Evolutionary conservation across 495 filamentous ascomycete genomes (phyloP), one percentile per base, ranked within the genome.

Genomic region (Amniculicola lignicola): DNA sequence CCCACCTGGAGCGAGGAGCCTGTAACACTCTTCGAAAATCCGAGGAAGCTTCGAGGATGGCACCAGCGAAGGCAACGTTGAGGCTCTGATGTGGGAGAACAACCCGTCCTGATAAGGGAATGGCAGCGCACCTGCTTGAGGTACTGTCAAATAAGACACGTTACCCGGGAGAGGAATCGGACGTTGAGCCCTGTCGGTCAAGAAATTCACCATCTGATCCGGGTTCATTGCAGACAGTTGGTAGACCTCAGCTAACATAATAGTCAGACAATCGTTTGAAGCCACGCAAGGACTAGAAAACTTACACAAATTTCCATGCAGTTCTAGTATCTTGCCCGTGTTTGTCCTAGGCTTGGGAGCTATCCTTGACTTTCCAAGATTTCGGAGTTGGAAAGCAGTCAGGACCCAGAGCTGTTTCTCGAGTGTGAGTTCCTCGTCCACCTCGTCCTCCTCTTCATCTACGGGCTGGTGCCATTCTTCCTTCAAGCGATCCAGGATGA

Each of bases 391-490:
- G 25, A 68, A 59, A 9, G 63, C 66, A 21, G 66, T 66, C 35
- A 68, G 38, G 4, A 64, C 63, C 66, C 66, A 68, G 15, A 68
- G 63, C 27, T 61, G 59, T 46, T 65, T 66, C 41, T 68, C 66
- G 5, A 68, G 42, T 18, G 25, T 37, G 35, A 60, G 16, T 31
- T 67, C 65, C 5, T 61, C 50, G 25, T 50, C 45, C 35, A 65
- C 65, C 5, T 61, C 50, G 25, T 50, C 45, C 25, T 25, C 37
- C 19, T 51, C 53, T 33, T 67, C 65, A 24, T 67, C 62, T n/a
- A 35, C 38, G 4, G 55, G 54, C 9, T 61, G 48, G 14, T 59
- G 18, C 66, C 63, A 61, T 24, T 66, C 66, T 46, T 66, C 63
- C 29, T 59, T 61, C 11, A 68, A 41, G 14, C 63, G 63, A 19